A percentile compares a stretch with the other conserved stretches of the same genome.
Conservation (phyloP, 768 basidiomycete genomes). For the Russula ochroleuca region DNA sequence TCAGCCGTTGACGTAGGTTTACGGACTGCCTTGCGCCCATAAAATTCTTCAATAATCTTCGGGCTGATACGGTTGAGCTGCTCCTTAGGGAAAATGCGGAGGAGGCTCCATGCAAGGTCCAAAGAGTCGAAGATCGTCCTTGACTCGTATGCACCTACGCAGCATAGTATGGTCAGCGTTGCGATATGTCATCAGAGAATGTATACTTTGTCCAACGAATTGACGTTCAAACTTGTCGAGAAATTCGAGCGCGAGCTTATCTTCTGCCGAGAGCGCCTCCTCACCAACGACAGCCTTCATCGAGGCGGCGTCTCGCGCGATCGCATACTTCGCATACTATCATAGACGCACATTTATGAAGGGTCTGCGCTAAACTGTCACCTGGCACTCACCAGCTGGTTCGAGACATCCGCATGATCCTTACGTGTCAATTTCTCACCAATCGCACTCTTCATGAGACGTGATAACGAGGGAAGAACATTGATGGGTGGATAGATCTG, state of each 20-base stretch:
- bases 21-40: constrained; percentile 75
- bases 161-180: constrained; percentile 5
- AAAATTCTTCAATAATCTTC: constrained; percentile 92
- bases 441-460: constrained; percentile 99
- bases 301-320: constrained; percentile 91
- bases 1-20: constrained; percentile 49
- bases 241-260: constrained; percentile 96
- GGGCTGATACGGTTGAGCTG: constrained; percentile 97
- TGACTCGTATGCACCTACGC: constrained; percentile 86
- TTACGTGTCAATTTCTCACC: constrained; percentile 96
- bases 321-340: constrained; percentile 97
- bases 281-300: constrained; percentile 99
- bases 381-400: constrained; percentile 73
- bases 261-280: constrained; percentile 91
- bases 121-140: constrained; percentile 96
- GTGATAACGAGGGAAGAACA: constrained; percentile 95
- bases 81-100: constrained; percentile 98
- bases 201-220: constrained; percentile 91
- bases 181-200: neutral
- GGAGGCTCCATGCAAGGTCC: constrained; percentile 92
- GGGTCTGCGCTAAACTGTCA: constrained; percentile 14
- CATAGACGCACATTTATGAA: constrained; percentile 28
- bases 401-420: constrained; percentile 98
- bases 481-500: constrained; percentile 99
- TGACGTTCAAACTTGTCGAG: constrained; percentile 96